Conservation (phyloP, 805 yeast genomes). For the Naumovozyma baii region DNA sequence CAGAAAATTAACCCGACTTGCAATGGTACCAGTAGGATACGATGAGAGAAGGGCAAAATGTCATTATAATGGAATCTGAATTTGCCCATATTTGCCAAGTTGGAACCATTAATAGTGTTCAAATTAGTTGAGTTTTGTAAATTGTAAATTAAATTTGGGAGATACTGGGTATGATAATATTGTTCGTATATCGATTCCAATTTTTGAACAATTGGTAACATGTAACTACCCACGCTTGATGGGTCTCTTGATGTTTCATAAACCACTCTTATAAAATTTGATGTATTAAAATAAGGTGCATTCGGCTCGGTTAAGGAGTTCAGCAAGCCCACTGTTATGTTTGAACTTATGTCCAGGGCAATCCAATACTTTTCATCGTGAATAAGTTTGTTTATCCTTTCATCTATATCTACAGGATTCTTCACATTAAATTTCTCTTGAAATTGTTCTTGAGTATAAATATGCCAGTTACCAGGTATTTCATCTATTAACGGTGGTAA, state of each 20-base stretch:
- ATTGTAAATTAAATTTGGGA: slow-evolving; percentile 12
- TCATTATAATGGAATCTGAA: slow-evolving; percentile 33
- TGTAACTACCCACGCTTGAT: slow-evolving; percentile 35
- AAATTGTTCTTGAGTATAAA: slow-evolving; percentile 23
- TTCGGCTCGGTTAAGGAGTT: slow-evolving; percentile 17
- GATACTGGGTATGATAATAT: slow-evolving; percentile 4
- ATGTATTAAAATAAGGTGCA: slow-evolving; percentile 14
- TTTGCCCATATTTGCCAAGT: slow-evolving; percentile 24
- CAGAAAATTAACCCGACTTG: slow-evolving; percentile 71
- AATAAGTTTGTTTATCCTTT: slow-evolving; percentile 36
- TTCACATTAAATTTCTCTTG: slow-evolving; percentile 11
- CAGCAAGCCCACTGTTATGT: slow-evolving; percentile 34
- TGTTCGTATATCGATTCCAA: slow-evolving; percentile 24
- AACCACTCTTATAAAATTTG: slow-evolving; percentile 29
- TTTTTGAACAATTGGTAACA: slow-evolving; percentile 35
- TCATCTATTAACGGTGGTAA: slow-evolving; percentile 1
- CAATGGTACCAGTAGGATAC: slow-evolving; percentile 52
- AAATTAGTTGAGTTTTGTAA: background rate
- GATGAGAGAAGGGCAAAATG: slow-evolving; percentile 39
- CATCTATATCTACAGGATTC: slow-evolving; percentile 16
- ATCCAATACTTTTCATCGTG: slow-evolving; percentile 56
- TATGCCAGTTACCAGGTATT: slow-evolving; percentile 24
- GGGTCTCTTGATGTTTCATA: slow-evolving; percentile 63
- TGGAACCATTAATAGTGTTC: slow-evolving; percentile 1
- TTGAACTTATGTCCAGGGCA: slow-evolving; percentile 42